Percentiles rank a stretch among this genome's conserved stretches.
phyloP scores from a whole-genome alignment of 257 asterid species.

The Ilex aquifolium region DNA sequence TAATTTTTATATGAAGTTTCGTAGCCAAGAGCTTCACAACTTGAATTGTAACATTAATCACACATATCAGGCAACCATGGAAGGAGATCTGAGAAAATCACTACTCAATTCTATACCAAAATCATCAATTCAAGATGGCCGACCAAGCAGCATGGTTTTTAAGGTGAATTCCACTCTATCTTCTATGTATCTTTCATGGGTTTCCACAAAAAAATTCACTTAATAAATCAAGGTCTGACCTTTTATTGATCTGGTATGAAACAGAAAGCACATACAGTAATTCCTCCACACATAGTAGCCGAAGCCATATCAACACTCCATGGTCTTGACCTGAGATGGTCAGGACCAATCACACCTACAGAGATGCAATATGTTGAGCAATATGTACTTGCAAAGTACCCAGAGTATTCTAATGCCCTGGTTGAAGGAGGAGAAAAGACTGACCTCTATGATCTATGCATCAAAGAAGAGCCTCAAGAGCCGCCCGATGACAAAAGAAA shows the following conservation, averaged over 20 bases:
- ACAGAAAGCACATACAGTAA: slow-evolving; percentile 66
- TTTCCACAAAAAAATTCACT: no score
- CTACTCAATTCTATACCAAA: slow-evolving; percentile 24
- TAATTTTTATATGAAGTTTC: not conserved
- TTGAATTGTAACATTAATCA: not conserved
- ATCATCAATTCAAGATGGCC: slow-evolving; percentile 45
- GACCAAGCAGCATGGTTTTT: slow-evolving; percentile 78
- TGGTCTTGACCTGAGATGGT: slow-evolving; percentile 80
- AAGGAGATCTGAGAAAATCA: slow-evolving; percentile 46
- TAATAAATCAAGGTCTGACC: slow-evolving; percentile 21
- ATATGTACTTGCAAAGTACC: slow-evolving; percentile 71
- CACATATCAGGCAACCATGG: slow-evolving; percentile 23
- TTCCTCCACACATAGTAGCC: slow-evolving; percentile 75
- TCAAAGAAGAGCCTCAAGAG: slow-evolving; percentile 46
- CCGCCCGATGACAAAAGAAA: slow-evolving; percentile 35
- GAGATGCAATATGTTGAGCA: slow-evolving; percentile 77
- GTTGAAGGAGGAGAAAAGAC: slow-evolving; percentile 73
- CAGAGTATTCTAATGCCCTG: slow-evolving; percentile 66
- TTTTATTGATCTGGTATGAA: not conserved
- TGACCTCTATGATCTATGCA: slow-evolving; percentile 62
- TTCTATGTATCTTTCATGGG: no score
- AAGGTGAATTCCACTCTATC: slow-evolving; percentile 38
- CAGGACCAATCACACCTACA: slow-evolving; percentile 77
- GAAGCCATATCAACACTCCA: slow-evolving; percentile 83
- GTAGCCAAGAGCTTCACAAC: not conserved